Conservation (phyloP, 75 land plant species). For the Adiantum capillusveneris region DNA sequence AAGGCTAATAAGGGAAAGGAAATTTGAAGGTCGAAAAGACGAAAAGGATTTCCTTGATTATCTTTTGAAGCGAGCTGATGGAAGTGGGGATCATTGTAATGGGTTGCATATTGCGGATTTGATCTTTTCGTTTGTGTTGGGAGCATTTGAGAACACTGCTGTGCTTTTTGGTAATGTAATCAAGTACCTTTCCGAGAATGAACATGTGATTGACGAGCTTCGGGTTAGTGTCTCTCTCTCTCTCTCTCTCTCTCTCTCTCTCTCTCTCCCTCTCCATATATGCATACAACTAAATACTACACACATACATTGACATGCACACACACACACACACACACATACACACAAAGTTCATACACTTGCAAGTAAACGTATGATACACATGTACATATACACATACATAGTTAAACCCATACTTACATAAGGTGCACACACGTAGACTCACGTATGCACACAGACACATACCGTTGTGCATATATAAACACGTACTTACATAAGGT, state of each 20-base stretch:
- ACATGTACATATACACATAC: background rate
- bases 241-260: background rate
- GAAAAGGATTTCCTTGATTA: background rate
- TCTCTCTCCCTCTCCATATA: too few species aligned
- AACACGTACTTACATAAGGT: background rate
- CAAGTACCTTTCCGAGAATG: background rate
- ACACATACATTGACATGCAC: too few species aligned
- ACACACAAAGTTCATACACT: background rate
- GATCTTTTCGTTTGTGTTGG: background rate
- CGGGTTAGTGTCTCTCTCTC: background rate
- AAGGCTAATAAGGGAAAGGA: conserved; percentile 1
- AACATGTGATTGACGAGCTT: background rate
- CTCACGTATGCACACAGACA: too few species aligned
- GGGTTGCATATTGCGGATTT: background rate
- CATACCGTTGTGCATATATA: background rate
- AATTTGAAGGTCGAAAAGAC: conserved; percentile 6
- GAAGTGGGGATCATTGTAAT: background rate
- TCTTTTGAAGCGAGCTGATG: background rate
- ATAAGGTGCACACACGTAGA: too few species aligned
- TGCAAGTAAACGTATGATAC: background rate
- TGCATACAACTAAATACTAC: too few species aligned
- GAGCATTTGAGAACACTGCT: background rate
- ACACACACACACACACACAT: too few species aligned
- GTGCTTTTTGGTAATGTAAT: background rate
- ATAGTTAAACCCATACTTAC: too few species aligned